A percentile compares a stretch with the other conserved stretches of the same genome.
These are phyloP conservation scores for Austroboletus festivus DNA, from an alignment of 768 basidiomycete genomes.

Conservation along the genomic window DNA sequence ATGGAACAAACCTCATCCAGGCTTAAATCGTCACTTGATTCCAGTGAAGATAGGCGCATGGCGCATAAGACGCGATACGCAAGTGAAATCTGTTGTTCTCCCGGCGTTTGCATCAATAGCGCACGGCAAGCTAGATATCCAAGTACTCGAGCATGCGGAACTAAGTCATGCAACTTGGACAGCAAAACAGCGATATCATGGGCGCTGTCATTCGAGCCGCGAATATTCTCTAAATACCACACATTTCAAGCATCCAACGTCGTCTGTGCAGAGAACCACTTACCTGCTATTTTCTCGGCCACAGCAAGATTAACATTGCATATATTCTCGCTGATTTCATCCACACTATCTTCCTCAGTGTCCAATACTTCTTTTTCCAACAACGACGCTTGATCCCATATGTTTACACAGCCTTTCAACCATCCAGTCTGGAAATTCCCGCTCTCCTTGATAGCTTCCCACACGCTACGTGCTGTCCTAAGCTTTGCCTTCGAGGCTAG, in stretches of 20 bases:
- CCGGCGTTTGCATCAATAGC: constrained; percentile 53
- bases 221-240: constrained; percentile 55
- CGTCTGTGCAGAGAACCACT: not conserved
- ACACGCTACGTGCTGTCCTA: constrained; percentile 62
- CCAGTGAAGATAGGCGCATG: constrained; percentile 45
- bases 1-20: constrained; percentile 29
- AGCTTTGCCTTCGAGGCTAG: constrained; percentile 71
- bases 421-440: constrained; percentile 35
- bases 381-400: constrained; percentile 35
- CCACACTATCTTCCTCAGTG: constrained; percentile 29
- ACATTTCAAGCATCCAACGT: not conserved
- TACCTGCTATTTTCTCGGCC: constrained; percentile 65
- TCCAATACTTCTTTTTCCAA: constrained; percentile 26
- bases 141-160: constrained; percentile 53
- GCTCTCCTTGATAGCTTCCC: constrained; percentile 59
- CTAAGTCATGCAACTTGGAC: constrained; percentile 44
- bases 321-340: constrained; percentile 43
- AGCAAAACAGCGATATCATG: constrained; percentile 50
- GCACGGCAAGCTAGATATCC: constrained; percentile 62
- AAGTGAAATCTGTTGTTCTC: constrained; percentile 55
- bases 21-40: constrained; percentile 38
- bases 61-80: constrained; percentile 46
- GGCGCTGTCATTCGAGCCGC: constrained; percentile 44
- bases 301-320: constrained; percentile 51
- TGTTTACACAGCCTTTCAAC: constrained; percentile 52